A percentile compares a stretch with the other conserved stretches of the same genome.
phyloP scores from a whole-genome alignment of 2,329 filamentous ascomycete species.

The Fusarium brevicatenulatum region DNA sequence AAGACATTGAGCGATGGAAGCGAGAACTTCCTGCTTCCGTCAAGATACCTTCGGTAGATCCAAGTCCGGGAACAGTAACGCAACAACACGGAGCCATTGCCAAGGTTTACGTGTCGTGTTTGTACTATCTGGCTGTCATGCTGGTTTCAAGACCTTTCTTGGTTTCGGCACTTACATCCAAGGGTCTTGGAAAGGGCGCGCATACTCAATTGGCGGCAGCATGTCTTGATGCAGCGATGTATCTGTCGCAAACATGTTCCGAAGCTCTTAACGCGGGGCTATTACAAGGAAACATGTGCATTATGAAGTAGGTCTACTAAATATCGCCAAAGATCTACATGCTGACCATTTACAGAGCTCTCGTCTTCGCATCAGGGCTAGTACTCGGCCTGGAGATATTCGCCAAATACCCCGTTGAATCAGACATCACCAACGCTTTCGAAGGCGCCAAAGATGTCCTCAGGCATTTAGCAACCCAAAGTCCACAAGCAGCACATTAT shows the following conservation, averaged over 20 bases:
- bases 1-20: conserved; percentile 58
- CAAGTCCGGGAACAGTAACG: background rate
- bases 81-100: conserved; percentile 53
- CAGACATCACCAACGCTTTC: conserved; percentile 60
- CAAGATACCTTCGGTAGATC: conserved; percentile 24
- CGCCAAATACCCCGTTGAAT: conserved; percentile 56
- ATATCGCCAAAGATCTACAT: rapidly evolving
- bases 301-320: conserved; percentile 61
- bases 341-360: conserved; percentile 51
- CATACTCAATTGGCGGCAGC: conserved; percentile 57
- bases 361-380: conserved; percentile 66
- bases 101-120: conserved; percentile 64
- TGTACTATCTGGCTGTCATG: conserved; percentile 69
- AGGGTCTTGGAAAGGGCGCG: conserved; percentile 37
- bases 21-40: conserved; percentile 53
- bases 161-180: conserved; percentile 59
- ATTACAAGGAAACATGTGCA: conserved; percentile 65
- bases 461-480: conserved; percentile 57
- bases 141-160: conserved; percentile 66
- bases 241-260: conserved; percentile 64
- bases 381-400: conserved; percentile 67
- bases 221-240: conserved; percentile 65
- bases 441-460: conserved; percentile 61
- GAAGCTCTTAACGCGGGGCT: conserved; percentile 57
- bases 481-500: conserved; percentile 67